phyloP scores from a whole-genome alignment of 2,329 filamentous ascomycete genomes.

The Trichoderma sp. region DNA sequence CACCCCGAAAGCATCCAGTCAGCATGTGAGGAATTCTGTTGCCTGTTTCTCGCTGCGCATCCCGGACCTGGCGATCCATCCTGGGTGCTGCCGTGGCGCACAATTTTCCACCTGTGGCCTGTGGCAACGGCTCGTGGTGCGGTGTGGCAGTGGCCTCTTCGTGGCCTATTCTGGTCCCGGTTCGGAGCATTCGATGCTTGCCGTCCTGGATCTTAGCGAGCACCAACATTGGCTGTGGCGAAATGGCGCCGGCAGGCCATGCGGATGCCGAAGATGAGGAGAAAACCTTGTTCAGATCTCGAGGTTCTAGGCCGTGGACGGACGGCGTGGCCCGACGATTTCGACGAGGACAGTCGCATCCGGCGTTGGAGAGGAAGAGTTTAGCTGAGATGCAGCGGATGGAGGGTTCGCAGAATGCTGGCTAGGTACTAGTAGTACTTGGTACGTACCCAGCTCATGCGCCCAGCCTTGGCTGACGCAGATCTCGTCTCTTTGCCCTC shows the following conservation, averaged over 20 bases:
- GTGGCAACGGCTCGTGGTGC: background rate
- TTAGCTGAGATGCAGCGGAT: background rate
- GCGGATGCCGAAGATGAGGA: background rate
- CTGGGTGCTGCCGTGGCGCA: background rate
- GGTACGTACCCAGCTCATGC: background rate
- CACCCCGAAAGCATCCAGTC: slow-evolving; percentile 31
- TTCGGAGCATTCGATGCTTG: background rate
- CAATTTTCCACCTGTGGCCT: background rate
- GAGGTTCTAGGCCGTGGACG: background rate
- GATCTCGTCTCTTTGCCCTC: background rate
- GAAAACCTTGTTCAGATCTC: background rate
- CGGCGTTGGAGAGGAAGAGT: background rate
- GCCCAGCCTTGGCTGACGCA: background rate
- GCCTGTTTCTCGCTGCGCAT: slow-evolving; percentile 30
- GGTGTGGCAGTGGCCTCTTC: background rate
- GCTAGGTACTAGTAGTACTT: no score
- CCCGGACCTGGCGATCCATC: slow-evolving; percentile 11
- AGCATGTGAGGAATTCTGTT: slow-evolving; percentile 36
- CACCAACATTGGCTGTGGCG: slow-evolving; percentile 1
- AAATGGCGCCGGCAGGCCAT: background rate
- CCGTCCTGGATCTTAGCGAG: background rate
- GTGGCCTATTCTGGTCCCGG: background rate
- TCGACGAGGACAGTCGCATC: background rate
- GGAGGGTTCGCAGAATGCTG: background rate
- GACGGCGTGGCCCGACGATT: background rate